Evolutionary conservation across 805 yeast species (phyloP).

Genomic region (Candida sakaeoensis): DNA sequence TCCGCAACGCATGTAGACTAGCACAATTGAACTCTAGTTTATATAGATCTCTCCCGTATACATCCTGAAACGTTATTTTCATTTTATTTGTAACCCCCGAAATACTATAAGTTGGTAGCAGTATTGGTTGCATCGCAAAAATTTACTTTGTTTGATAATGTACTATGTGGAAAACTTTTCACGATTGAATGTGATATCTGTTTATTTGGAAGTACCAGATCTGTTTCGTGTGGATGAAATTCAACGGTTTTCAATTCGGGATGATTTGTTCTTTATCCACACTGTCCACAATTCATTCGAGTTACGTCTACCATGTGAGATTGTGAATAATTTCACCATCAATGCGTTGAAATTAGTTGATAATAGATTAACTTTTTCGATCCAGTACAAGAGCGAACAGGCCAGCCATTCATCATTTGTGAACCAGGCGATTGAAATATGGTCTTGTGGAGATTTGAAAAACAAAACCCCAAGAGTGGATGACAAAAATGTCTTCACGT

Average conservation of each 20-base stretch:
- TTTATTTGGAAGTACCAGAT: constrained; percentile 4
- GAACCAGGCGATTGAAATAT: constrained; percentile 18
- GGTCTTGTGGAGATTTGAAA: constrained; percentile 43
- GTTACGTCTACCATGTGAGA: constrained; percentile 3
- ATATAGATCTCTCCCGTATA: too few species aligned
- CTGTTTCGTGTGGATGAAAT: background rate
- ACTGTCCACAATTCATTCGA: background rate
- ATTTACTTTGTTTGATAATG: constrained; percentile 11
- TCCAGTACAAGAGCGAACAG: background rate
- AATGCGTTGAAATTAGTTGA: background rate
- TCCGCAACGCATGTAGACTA: too few species aligned
- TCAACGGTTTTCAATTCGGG: background rate
- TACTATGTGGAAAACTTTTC: constrained; percentile 22
- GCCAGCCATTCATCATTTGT: constrained; percentile 4
- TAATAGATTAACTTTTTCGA: constrained; percentile 3
- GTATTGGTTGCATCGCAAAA: background rate
- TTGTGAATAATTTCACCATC: background rate
- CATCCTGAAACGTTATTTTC: too few species aligned
- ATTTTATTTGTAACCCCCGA: background rate
- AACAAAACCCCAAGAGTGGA: constrained; percentile 26
- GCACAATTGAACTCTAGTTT: too few species aligned
- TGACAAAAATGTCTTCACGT: constrained; percentile 21
- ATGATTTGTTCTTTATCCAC: background rate
- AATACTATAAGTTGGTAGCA: background rate
- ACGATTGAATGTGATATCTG: constrained; percentile 16